Evolutionary conservation across 805 yeast genomes (phyloP).

Genomic region (Metschnikowia baotianmanensis): DNA sequence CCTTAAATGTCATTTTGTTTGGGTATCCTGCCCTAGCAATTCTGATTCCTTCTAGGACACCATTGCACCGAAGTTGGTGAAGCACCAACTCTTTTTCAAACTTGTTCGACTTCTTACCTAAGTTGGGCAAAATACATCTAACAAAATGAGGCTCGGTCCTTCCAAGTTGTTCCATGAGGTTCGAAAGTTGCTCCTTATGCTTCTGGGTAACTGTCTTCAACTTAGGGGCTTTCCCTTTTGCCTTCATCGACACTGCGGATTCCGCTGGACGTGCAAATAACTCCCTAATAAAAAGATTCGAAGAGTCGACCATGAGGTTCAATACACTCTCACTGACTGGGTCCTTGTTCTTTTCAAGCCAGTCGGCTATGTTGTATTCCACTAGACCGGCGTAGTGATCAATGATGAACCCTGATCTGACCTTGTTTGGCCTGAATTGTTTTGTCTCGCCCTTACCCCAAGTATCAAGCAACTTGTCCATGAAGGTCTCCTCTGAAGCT

Average conservation of each 20-base stretch:
- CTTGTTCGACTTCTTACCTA: slow-evolving; percentile 61
- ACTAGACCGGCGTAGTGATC: slow-evolving; percentile 96
- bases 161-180: slow-evolving; percentile 68
- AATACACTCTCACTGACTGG: slow-evolving; percentile 80
- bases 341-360: slow-evolving; percentile 94
- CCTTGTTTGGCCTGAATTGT: slow-evolving; percentile 70
- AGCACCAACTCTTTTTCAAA: slow-evolving; percentile 77
- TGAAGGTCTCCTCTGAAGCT: slow-evolving; percentile 77
- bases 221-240: slow-evolving; percentile 16
- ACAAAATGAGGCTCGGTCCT: slow-evolving; percentile 95
- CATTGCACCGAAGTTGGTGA: slow-evolving; percentile 91
- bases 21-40: slow-evolving; percentile 98
- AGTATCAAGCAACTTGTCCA: slow-evolving; percentile 68
- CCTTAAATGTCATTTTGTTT: slow-evolving; percentile 79
- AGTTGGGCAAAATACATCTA: slow-evolving; percentile 91
- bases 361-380: slow-evolving; percentile 87
- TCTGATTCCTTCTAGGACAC: slow-evolving; percentile 96
- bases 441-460: slow-evolving; percentile 50
- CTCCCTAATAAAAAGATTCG: slow-evolving; percentile 51
- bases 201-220: slow-evolving; percentile 74
- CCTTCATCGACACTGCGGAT: slow-evolving; percentile 22
- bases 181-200: slow-evolving; percentile 79
- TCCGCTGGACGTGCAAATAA: slow-evolving; percentile 42
- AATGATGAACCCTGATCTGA: slow-evolving; percentile 73
- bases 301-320: slow-evolving; percentile 56